phyloP scores from a whole-genome alignment of 768 basidiomycete genomes.

The Leccinum arenicola region DNA sequence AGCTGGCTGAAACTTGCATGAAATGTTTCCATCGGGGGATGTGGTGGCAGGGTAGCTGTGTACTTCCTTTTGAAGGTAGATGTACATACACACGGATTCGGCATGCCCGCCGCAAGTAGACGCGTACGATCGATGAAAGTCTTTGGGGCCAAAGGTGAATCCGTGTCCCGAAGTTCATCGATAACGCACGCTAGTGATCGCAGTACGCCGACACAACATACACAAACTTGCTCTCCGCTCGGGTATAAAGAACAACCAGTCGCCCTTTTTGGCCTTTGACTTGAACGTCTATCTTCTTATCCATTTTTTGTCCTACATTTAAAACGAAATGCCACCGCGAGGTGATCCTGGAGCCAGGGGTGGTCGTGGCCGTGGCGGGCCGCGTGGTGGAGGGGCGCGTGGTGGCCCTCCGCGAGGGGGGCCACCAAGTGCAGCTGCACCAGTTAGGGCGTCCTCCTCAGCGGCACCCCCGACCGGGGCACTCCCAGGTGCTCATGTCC shows the following conservation, averaged over 20 bases:
- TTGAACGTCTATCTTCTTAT: constrained; percentile 18
- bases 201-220: constrained; percentile 22
- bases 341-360: constrained; percentile 26
- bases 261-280: constrained; percentile 11
- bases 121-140: neutral
- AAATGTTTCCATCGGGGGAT: neutral
- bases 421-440: constrained; percentile 17
- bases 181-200: constrained; percentile 6
- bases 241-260: constrained; percentile 20
- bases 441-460: constrained; percentile 13
- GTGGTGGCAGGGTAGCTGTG: neutral
- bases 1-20: constrained; percentile 50
- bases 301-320: neutral
- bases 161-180: neutral
- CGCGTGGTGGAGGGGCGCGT: constrained; percentile 26
- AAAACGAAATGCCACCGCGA: constrained; percentile 38
- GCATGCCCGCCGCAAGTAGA: neutral
- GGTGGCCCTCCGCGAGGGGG: constrained; percentile 31
- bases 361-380: constrained; percentile 26
- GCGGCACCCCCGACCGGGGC: constrained; percentile 31
- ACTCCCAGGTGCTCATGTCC: constrained; percentile 37
- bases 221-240: constrained; percentile 20
- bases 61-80: constrained; percentile 4
- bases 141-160: neutral
- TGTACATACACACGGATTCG: constrained; percentile 7